Evolutionary conservation across 768 basidiomycete genomes (phyloP).

Genomic region (Xerocomellus amylosporus): DNA sequence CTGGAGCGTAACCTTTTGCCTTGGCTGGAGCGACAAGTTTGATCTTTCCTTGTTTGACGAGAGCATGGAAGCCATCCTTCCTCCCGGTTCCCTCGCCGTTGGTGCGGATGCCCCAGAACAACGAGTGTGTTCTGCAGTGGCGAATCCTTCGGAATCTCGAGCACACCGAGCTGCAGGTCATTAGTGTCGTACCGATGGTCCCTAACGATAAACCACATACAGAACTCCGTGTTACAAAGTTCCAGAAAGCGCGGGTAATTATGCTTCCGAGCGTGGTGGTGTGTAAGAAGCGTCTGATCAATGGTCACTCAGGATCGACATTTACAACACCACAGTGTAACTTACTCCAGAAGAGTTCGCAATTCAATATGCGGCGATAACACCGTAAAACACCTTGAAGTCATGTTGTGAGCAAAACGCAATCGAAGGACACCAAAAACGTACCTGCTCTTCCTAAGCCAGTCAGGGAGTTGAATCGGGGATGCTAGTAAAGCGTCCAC

Average conservation of each 20-base stretch:
- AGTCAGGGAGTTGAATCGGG: slow-evolving; percentile 35
- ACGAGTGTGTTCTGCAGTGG: slow-evolving; percentile 44
- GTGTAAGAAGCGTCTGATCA: slow-evolving; percentile 54
- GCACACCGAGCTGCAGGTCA: background rate
- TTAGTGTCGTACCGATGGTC: background rate
- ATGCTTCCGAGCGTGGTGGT: slow-evolving; percentile 53
- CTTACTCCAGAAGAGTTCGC: slow-evolving; percentile 53
- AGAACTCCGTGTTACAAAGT: slow-evolving; percentile 37
- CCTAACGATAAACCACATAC: slow-evolving; percentile 29
- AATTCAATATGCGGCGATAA: slow-evolving; percentile 49
- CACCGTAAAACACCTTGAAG: slow-evolving; percentile 44
- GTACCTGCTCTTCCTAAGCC: slow-evolving; percentile 59
- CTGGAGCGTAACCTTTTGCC: slow-evolving; percentile 17
- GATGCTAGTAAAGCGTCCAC: slow-evolving; percentile 49
- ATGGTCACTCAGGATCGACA: slow-evolving; percentile 10
- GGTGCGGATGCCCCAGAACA: slow-evolving; percentile 45
- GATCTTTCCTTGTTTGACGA: slow-evolving; percentile 50
- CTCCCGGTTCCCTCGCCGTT: slow-evolving; percentile 53
- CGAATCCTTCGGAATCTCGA: slow-evolving; percentile 43
- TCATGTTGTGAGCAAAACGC: background rate
- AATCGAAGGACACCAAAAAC: background rate
- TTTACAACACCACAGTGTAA: background rate
- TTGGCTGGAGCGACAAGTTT: slow-evolving; percentile 31
- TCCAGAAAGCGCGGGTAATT: slow-evolving; percentile 50
- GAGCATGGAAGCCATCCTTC: slow-evolving; percentile 47